phyloP scores from a whole-genome alignment of 768 basidiomycete species.

The Ephemerocybe angulata region DNA sequence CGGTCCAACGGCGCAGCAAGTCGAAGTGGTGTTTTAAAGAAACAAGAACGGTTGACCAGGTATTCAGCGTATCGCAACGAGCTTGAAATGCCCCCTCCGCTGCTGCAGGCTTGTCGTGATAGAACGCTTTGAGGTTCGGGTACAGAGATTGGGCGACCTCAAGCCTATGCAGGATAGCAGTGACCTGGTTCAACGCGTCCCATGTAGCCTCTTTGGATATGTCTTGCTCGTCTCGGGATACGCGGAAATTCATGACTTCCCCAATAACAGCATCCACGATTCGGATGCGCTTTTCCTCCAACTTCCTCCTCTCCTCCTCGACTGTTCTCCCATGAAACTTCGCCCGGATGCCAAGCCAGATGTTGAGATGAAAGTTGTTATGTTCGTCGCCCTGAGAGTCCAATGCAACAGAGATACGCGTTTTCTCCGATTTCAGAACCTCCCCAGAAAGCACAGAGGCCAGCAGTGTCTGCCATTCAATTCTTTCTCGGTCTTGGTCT shows the following conservation, averaged over 20 bases:
- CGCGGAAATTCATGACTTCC: constrained; percentile 75
- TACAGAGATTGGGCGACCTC: constrained; percentile 86
- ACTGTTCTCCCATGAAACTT: constrained; percentile 75
- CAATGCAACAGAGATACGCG: constrained; percentile 79
- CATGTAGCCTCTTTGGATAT: constrained; percentile 33
- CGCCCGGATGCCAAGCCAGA: constrained; percentile 91
- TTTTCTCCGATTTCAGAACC: constrained; percentile 92
- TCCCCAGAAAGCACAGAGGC: constrained; percentile 91
- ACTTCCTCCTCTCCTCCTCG: constrained; percentile 73
- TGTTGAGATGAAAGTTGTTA: constrained; percentile 59
- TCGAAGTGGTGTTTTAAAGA: constrained; percentile 81
- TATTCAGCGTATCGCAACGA: constrained; percentile 85
- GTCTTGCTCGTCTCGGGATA: constrained; percentile 36
- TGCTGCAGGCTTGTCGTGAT: constrained; percentile 71
- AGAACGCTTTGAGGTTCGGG: constrained; percentile 77
- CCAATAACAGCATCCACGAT: constrained; percentile 80
- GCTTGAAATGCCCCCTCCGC: constrained; percentile 63
- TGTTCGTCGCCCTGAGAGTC: constrained; percentile 68
- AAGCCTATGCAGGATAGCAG: constrained; percentile 65
- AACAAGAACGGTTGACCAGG: constrained; percentile 86
- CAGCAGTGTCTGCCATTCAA: constrained; percentile 96
- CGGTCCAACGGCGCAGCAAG: constrained; percentile 89
- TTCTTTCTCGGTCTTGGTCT: constrained; percentile 70
- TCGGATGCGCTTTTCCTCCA: constrained; percentile 81
- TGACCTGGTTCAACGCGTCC: constrained; percentile 59